Conservation (phyloP, 169 alveolate species). For the Plasmodium chabaudi region DNA sequence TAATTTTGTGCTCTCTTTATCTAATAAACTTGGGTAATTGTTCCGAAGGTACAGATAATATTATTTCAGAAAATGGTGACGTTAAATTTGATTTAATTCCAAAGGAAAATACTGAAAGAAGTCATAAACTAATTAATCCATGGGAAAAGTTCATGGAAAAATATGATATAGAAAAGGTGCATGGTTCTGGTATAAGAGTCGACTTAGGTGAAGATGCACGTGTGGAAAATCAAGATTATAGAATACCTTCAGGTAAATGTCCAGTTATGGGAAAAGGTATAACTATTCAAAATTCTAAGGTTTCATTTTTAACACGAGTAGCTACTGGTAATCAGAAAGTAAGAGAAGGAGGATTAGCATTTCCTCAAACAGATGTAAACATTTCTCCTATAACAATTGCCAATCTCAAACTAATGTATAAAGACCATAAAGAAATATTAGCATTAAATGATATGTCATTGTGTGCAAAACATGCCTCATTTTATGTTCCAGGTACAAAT, state of each 20-base stretch:
- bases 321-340: slow-evolving; percentile 67
- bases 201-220: slow-evolving; percentile 84
- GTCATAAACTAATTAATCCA: slow-evolving; percentile 41
- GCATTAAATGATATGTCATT: slow-evolving; percentile 77
- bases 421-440: slow-evolving; percentile 16
- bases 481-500: slow-evolving; percentile 70
- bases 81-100: not conserved
- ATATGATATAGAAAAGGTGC: slow-evolving; percentile 79
- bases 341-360: slow-evolving; percentile 77
- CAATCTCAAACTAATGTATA: slow-evolving; percentile 52
- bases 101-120: slow-evolving; percentile 22
- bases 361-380: slow-evolving; percentile 74
- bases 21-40: slow-evolving; percentile 15
- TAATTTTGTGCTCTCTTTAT: slow-evolving; percentile 37
- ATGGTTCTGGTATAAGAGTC: slow-evolving; percentile 84
- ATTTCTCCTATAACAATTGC: slow-evolving; percentile 82
- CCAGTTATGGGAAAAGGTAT: slow-evolving; percentile 86
- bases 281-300: slow-evolving; percentile 74
- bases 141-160: slow-evolving; percentile 84
- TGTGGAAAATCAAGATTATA: slow-evolving; percentile 65
- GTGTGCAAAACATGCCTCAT: slow-evolving; percentile 83
- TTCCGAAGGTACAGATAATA: not conserved
- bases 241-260: slow-evolving; percentile 86
- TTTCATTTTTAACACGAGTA: slow-evolving; percentile 80
- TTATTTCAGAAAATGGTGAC: not conserved